A percentile compares a stretch with the other conserved stretches of the same genome.
phyloP scores from a whole-genome alignment of 2,329 filamentous ascomycete genomes.

The Fusarium compactum region DNA sequence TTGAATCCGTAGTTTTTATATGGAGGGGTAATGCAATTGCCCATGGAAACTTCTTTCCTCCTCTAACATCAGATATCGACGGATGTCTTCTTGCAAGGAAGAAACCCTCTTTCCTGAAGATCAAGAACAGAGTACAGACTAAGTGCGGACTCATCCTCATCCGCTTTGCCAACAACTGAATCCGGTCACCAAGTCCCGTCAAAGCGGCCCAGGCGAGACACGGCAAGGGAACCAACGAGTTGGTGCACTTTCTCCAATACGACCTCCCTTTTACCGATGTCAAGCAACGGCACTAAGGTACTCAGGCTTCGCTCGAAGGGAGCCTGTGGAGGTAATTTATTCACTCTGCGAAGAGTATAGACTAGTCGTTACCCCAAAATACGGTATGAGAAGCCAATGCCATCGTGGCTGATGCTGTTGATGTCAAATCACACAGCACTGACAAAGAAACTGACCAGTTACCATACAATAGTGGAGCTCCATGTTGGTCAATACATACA shows the following conservation, averaged over 20 bases:
- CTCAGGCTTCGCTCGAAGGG: constrained; percentile 47
- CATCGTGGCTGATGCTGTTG: constrained; percentile 5
- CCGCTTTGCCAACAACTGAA: constrained; percentile 13
- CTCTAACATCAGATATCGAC: constrained; percentile 1
- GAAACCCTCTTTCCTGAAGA: background rate
- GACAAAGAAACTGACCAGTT: background rate
- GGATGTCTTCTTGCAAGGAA: background rate
- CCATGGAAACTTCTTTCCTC: constrained; percentile 7
- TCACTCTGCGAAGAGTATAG: constrained; percentile 2
- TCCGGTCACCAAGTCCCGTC: constrained; percentile 19
- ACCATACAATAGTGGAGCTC: constrained; percentile 22
- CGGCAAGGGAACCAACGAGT: constrained; percentile 18
- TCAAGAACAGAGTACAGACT: background rate
- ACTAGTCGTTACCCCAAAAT: constrained; percentile 27
- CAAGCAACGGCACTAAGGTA: constrained; percentile 32
- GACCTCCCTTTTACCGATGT: constrained; percentile 46
- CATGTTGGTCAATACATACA: constrained; percentile 5
- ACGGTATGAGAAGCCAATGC: constrained; percentile 16
- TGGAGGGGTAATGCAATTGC: constrained; percentile 20
- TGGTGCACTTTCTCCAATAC: constrained; percentile 26
- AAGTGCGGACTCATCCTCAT: background rate
- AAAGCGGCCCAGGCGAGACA: constrained; percentile 1
- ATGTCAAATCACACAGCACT: constrained; percentile 8
- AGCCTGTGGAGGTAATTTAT: constrained; percentile 29
- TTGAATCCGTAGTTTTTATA: background rate